A percentile compares a stretch with the other conserved stretches of the same genome.
phyloP scores from a whole-genome alignment of 306 rosid genomes.

The Benincasa hispida region DNA sequence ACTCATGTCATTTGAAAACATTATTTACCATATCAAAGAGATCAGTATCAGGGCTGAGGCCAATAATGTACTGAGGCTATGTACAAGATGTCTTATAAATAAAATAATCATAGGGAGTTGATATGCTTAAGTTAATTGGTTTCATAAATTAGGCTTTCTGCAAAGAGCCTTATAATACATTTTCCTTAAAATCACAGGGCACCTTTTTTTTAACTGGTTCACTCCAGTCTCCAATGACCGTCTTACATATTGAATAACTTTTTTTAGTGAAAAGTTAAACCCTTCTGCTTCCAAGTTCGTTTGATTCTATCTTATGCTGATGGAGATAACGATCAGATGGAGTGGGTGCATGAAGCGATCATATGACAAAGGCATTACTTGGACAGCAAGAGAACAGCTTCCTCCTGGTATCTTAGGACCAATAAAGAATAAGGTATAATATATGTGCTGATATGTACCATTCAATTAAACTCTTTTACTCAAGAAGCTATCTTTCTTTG shows the following conservation, averaged over 20 bases:
- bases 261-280: neutral
- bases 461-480: neutral
- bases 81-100: neutral
- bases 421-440: slow-evolving; percentile 75
- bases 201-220: neutral
- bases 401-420: slow-evolving; percentile 99
- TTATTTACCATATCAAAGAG: neutral
- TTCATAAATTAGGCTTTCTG: neutral
- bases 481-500: neutral
- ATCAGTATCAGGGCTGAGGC: neutral
- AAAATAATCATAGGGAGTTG: neutral
- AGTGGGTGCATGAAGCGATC: slow-evolving; percentile 86
- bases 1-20: neutral
- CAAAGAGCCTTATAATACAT: neutral
- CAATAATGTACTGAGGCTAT: neutral
- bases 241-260: neutral
- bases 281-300: neutral
- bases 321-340: slow-evolving; percentile 44
- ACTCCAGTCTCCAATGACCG: neutral
- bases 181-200: neutral
- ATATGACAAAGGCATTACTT: slow-evolving; percentile 61
- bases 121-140: neutral
- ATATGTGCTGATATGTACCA: neutral
- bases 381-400: slow-evolving; percentile 83
- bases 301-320: neutral